Evolutionary conservation across 192 early-diverging fungal species (phyloP), one percentile per base, ranked within the genome.

Genomic region (Coemansia reversa): DNA sequence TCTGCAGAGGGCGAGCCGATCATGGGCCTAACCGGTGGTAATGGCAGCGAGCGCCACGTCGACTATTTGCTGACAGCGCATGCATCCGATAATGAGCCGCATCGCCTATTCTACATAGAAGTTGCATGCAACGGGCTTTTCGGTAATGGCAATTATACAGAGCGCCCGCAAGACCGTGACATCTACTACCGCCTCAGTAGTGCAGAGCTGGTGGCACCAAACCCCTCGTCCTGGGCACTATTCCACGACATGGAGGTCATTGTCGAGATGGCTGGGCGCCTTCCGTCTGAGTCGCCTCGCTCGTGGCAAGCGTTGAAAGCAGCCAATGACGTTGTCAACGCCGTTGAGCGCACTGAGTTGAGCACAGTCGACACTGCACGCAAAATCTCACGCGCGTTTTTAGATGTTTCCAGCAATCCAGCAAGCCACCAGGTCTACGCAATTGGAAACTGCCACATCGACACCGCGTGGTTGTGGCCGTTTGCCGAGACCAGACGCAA

Each of bases 401-500:
- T 97, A 22, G 67, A 62, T 4, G 87, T 84, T n/a, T 84, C 87
- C 42, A 76, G 85, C 49, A 81, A 84, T 54, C 60, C 85, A 27
- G 55, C 71, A 2, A 69, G 64, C 1, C 94, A 95, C 77, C 74
- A 72, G n/a, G 85, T 98, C 12, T 89, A 86, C n/a, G 94, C 96
- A 2, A 80, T 93, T 32, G 96, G 96, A 19, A 90, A 98, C 80
- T 96, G 93, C 72, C 92, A 94, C 55, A 94, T 87, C 50, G 87
- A 89, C 70, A 89, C 90, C 1, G 93, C 96, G 8, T 97, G 96
- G 94, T 75, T 96, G 16, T 97, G 93, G 96, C 93, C 96, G 2
- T 98, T 87, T 72, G 94, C 86, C 48, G 96, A 98, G 74, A 98
- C 96, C 19, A 96, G 93, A 67, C 85, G 96, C 65, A 98, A 98